Evolutionary conservation across 495 filamentous ascomycete species (phyloP), one percentile per base, ranked within the genome.

Genomic region (Aspergillus indologenus): DNA sequence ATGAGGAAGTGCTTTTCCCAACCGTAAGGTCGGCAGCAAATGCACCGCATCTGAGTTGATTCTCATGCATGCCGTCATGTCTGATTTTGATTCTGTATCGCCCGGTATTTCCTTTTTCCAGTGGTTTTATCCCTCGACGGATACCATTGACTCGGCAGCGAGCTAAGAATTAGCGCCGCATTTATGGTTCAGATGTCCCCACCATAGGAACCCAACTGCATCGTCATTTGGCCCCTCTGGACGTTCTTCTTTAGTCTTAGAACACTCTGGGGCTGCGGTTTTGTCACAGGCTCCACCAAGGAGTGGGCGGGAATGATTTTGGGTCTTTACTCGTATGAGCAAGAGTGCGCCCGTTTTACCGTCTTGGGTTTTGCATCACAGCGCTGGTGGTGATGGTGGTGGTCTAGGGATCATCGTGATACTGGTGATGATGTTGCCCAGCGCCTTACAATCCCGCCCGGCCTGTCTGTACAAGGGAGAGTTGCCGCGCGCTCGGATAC

Each of bases 221-320:
- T 51, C 48, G 48, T 51, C 48, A 29, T 51, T 51, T 51, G 23
- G 48, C 48, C 48, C 48, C 48, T 51, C 48, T 20, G 15, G n/a
- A 6, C n/a, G 17, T 51, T 51, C 48, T 29, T n/a, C 48, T 29
- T n/a, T 29, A 51, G 24, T 24, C 17, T 51, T 5, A 18, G 22
- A 51, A 18, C 23, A n/a, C 24, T 51, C 23, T 17, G 48, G 48
- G 15, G 23, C 48, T 18, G 29, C 3, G n/a, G 23, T 29, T 31
- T 51, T 29, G 48, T 24, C 29, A 40, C 34, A 40, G 34, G 34
- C 5, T 40, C 34, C 34, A 40, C 34, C 34, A 7, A 40, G 34
- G 34, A 29, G 34, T 40, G 34, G 34, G 34, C 34, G 34, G 26
- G 34, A 40, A 40, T 15, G 34, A 40, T 40, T 40, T 40, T 40